phyloP scores from a whole-genome alignment of 306 rosid genomes.

The Cercis canadensis region DNA sequence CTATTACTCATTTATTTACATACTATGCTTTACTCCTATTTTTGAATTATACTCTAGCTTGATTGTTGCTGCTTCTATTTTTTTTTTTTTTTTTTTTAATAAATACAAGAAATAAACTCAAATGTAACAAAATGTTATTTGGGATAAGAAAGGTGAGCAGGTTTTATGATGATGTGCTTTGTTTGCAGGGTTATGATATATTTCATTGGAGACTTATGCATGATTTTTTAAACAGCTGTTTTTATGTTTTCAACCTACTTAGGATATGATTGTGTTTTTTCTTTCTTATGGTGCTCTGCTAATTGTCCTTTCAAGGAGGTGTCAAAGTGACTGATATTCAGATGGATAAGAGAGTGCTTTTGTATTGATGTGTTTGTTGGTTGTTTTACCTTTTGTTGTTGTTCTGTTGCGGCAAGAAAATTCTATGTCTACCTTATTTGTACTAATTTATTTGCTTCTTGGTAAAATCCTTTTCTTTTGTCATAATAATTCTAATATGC shows the following conservation, averaged over 20 bases:
- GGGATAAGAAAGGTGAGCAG: constrained; percentile 2
- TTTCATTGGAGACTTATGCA: constrained; percentile 2
- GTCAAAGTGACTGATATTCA: constrained; percentile 14
- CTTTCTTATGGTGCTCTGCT: constrained; percentile 4
- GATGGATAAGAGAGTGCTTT: not conserved
- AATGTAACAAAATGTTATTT: not conserved
- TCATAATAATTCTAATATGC: constrained; percentile 20
- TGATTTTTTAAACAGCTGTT: constrained; percentile 13
- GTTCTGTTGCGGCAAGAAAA: not conserved
- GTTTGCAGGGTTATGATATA: not conserved
- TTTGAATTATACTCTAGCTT: constrained; percentile 4
- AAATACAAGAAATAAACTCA: not conserved
- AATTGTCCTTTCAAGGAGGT: constrained; percentile 20
- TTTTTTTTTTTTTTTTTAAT: not conserved
- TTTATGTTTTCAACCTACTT: not conserved
- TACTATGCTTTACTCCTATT: not conserved
- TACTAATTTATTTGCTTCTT: constrained; percentile 24
- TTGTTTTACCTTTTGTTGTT: not conserved
- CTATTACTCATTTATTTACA: constrained; percentile 21
- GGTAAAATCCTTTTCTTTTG: constrained; percentile 15
- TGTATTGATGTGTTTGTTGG: not conserved
- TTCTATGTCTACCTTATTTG: constrained; percentile 18
- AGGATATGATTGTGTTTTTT: not conserved
- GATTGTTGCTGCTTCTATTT: constrained; percentile 14
- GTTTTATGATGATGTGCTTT: constrained; percentile 18